phyloP scores from a whole-genome alignment of 805 yeast species.

The Yamadazyma akitaensis region DNA sequence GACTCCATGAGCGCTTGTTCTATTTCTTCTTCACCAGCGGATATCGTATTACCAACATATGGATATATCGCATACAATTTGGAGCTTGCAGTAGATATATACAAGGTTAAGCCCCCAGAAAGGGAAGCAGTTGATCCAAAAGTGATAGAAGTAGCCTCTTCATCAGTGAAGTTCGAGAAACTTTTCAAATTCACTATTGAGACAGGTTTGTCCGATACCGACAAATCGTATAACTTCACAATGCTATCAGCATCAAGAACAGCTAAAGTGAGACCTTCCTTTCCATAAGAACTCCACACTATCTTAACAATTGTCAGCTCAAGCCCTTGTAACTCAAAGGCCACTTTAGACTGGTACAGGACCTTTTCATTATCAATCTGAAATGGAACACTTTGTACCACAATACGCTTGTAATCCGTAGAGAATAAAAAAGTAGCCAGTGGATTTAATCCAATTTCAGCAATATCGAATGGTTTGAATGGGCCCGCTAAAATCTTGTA shows the following conservation, averaged over 20 bases:
- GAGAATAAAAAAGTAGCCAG: conserved; percentile 39
- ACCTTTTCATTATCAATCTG: conserved; percentile 5
- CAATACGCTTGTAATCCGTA: conserved; percentile 10
- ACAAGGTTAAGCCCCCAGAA: conserved; percentile 28
- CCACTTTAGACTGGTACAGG: conserved; percentile 6
- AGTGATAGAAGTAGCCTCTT: conserved; percentile 21
- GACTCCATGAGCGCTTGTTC: conserved; percentile 12
- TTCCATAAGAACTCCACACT: conserved; percentile 23
- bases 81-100: conserved; percentile 20
- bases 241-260: conserved; percentile 20
- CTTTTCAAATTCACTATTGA: conserved; percentile 14
- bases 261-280: conserved; percentile 20
- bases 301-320: conserved; percentile 19
- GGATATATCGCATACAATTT: conserved; percentile 29
- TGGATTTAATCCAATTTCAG: conserved; percentile 33
- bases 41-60: conserved; percentile 14
- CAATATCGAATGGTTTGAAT: conserved; percentile 23
- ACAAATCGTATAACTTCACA: conserved; percentile 13
- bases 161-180: conserved; percentile 10
- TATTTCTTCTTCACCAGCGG: conserved; percentile 3
- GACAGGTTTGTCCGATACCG: background rate
- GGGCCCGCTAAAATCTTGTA: conserved; percentile 16
- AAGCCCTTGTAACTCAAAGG: conserved; percentile 15
- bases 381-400: conserved; percentile 6
- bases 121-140: conserved; percentile 26